Base-by-base conservation (phyloP, 2,329 filamentous ascomycete species). In the Triangularia verruculosa region DNA sequence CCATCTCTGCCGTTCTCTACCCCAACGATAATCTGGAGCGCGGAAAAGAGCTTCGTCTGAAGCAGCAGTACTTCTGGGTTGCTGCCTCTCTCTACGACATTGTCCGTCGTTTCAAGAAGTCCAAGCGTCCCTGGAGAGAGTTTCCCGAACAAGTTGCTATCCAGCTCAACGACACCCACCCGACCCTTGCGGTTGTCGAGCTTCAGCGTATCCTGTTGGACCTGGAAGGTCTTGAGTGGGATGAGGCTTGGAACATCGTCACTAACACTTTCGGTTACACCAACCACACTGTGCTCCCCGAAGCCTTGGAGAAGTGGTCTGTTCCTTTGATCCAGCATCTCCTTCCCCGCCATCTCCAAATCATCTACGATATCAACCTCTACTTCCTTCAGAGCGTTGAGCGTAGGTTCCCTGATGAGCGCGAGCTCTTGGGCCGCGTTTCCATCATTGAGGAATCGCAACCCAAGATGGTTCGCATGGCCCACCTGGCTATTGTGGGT, bases 51-150 rank as follows among this genome's bases (percentile, higher is more conserved):
- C 87, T 99, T 67, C 92, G 95, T 61, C 79, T 99, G 77, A 99
- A 99, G 85, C 95, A 99, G 78, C 95, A 99, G 77, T 99, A 99
- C 83, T 99, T 99, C 81, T 99, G 95, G 95, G 96, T 97, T 73
- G 93, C 95, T 59, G 95, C 95, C 15, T 99, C 95, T 15, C 84
- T 99, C 3, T 92, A 92, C 74, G 95, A 99, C 73, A 99, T 99
- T 74, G 90, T 99, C 65, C 91, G 95, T 64, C 89, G 95, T 64
- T 99, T 98, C 87, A 99, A 98, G 84, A 99, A 98, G 85, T 88
- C 92, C 17, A 93, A 92, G 81, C 89, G 94, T 67, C 81, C 89
- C 7, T 99, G 95, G 95, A 89, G 80, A 69, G 91, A 96, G 73
- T 99, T 99, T 79, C 84, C 94, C 53, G 94, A 96, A 57, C 93